Conservation (phyloP, 192 early-diverging fungal genomes). For the Helicostylum pulchrum region DNA sequence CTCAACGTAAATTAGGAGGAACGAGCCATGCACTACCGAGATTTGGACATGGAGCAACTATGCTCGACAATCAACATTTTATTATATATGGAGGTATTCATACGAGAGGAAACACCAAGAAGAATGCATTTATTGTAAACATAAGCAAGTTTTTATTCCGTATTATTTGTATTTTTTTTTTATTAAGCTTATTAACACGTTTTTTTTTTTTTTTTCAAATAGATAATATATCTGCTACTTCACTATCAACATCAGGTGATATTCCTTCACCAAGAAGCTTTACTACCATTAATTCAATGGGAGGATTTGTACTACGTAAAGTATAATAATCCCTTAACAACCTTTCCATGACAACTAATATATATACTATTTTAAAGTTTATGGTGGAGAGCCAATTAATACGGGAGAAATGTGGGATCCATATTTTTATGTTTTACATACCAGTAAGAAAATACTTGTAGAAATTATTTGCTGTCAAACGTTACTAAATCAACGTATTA, state of each 20-base stretch:
- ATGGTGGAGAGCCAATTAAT: slow-evolving; percentile 30
- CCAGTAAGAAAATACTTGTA: slow-evolving; percentile 17
- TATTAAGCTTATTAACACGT: background rate
- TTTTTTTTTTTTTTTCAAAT: background rate
- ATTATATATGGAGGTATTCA: slow-evolving; percentile 23
- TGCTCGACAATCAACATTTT: slow-evolving; percentile 12
- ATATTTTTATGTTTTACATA: slow-evolving; percentile 37
- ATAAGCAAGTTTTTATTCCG: slow-evolving; percentile 7
- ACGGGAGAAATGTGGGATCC: slow-evolving; percentile 33
- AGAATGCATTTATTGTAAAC: slow-evolving; percentile 18
- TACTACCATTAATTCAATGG: slow-evolving; percentile 42
- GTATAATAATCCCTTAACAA: background rate
- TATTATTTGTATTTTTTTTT: background rate
- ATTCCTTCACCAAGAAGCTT: slow-evolving; percentile 35
- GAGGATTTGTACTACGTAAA: slow-evolving; percentile 42
- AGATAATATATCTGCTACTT: slow-evolving; percentile 18
- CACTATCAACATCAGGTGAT: slow-evolving; percentile 36
- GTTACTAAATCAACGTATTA: no score
- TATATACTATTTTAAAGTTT: slow-evolving; percentile 23
- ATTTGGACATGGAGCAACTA: slow-evolving; percentile 20
- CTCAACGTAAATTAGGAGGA: slow-evolving; percentile 19
- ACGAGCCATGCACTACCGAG: slow-evolving; percentile 17
- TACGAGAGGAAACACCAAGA: slow-evolving; percentile 9
- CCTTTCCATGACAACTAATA: background rate
- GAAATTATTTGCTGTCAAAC: no score